Evolutionary conservation across 352 stramenopile genomes (phyloP), one percentile per base, ranked within the genome.

Genomic region (Globisporangium paddicum): DNA sequence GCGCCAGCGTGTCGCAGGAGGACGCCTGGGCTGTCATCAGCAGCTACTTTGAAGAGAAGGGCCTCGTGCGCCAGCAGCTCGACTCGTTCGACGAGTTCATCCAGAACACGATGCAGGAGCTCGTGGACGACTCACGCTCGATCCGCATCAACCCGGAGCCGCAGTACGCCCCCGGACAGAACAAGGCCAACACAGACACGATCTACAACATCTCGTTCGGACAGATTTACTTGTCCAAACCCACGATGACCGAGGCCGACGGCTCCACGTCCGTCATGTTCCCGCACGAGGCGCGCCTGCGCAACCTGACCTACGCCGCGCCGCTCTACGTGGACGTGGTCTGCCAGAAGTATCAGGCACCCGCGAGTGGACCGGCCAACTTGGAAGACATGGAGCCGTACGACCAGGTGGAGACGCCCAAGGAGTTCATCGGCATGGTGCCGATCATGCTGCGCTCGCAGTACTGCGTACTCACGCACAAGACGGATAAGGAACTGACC

Each of bases 31-130:
- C 96, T 34, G 96, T 99, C 28, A 99, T 99, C 71, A 97, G 79
- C 58, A 87, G 87, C 30, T 99, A 99, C 78, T 99, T 99, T 71
- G 96, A 99, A 71, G 97, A 99, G 77, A 99, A 99, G 68, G 98
- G 98, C 2, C 88, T 99, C 7, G 98, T 99, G 46, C 89, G 97
- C 37, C 98, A 99, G 74, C 98, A 99, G 73, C 77, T 99, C 28
- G 98, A 99, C 72, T 99, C 96, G 41, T 99, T 99, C 78, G 97
- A 99, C 72, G 95, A 99, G 83, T 99, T 99, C 73, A 98, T 99
- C 67, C 95, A 99, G 84, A 99, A 99, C 77, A 99, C 96, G 7
- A 99, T 99, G 95, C 97, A 99, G 78, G 96, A 99, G 79, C 78
- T 99, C 42, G 96, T 99, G 55, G 93, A 98, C 70, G 97, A 99